A percentile compares a stretch with the other conserved stretches of the same genome.
Conservation (phyloP, 164 flowering plant species). For the Vitis riparia region DNA sequence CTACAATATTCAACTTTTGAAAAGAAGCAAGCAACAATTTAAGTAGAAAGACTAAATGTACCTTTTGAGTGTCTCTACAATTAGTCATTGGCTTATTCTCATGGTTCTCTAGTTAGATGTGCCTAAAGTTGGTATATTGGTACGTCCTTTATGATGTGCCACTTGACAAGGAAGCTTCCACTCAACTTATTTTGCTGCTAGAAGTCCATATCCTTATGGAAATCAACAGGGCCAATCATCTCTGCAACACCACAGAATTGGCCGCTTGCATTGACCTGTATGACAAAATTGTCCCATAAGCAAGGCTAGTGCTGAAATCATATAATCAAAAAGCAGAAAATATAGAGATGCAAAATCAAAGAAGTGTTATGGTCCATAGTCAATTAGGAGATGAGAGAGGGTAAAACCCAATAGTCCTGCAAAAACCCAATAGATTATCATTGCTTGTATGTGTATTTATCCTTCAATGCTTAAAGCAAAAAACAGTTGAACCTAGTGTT, state of each 20-base stretch:
- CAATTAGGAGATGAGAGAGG: neutral
- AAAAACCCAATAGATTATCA: too few relatives aligned
- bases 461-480: too few relatives aligned
- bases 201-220: conserved; percentile 79
- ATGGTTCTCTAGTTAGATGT: conserved; percentile 80
- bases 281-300: conserved; percentile 2
- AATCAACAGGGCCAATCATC: conserved; percentile 84
- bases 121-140: conserved; percentile 70
- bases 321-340: neutral
- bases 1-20: too few relatives aligned
- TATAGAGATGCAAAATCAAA: too few relatives aligned
- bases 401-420: conserved; percentile 30
- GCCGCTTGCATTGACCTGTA: conserved; percentile 94
- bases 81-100: conserved; percentile 95
- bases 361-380: neutral
- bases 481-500: too few relatives aligned
- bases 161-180: conserved; percentile 89
- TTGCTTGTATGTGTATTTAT: too few relatives aligned
- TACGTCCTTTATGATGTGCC: conserved; percentile 88
- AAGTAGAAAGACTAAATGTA: conserved; percentile 12
- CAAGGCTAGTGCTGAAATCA: neutral
- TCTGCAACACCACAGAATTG: conserved; percentile 96
- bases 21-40: neutral
- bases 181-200: conserved; percentile 99
- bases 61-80: conserved; percentile 98